Evolutionary conservation across 306 rosid genomes (phyloP).

Genomic region (Casuarina equisetifolia): DNA sequence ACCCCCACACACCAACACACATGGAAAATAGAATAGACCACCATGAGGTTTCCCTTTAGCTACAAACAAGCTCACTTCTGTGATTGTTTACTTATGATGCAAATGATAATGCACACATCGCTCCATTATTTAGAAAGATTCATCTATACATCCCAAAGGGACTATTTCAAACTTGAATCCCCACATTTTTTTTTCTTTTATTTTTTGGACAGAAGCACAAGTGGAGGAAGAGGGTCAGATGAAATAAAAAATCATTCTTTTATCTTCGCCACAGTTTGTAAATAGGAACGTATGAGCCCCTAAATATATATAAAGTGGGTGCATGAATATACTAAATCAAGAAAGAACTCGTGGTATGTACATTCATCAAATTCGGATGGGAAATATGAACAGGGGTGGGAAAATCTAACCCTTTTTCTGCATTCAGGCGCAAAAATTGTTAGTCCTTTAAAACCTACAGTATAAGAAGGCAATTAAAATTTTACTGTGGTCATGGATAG

Average conservation of each 20-base stretch:
- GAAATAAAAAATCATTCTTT: neutral
- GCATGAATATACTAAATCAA: neutral
- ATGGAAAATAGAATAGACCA: neutral
- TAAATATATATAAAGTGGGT: neutral
- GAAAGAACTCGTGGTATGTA: neutral
- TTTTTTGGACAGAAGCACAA: neutral
- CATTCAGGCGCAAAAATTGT: neutral
- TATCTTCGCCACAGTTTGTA: neutral
- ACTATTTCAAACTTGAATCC: neutral
- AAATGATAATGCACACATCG: slow-evolving; percentile 2
- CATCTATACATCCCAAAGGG: neutral
- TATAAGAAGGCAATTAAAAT: neutral
- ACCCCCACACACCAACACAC: neutral
- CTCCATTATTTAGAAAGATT: neutral
- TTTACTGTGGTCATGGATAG: neutral
- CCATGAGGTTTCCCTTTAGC: neutral
- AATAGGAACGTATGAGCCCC: neutral
- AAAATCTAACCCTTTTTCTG: neutral
- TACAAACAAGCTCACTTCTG: slow-evolving; percentile 6
- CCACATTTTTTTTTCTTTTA: neutral
- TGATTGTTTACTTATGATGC: slow-evolving; percentile 1
- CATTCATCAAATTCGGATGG: too few relatives aligned
- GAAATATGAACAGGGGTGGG: neutral
- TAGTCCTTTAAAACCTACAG: neutral
- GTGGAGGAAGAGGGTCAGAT: neutral